phyloP scores from a whole-genome alignment of 108 stramenopile genomes.

The Skeletonema menzelii region DNA sequence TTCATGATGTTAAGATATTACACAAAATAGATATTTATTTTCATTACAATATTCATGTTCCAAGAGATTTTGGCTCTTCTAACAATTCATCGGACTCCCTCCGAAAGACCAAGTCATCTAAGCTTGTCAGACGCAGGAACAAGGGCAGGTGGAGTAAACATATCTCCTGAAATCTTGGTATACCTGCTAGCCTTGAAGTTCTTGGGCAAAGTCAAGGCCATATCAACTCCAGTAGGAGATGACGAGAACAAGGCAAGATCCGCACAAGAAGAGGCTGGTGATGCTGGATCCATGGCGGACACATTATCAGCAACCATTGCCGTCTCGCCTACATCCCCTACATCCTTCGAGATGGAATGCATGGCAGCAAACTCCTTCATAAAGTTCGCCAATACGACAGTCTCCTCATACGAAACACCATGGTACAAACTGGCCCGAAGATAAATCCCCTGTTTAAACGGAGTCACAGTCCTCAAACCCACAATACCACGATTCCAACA shows the following conservation, averaged over 20 bases:
- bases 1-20: too few relatives aligned
- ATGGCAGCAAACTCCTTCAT: conserved; percentile 34
- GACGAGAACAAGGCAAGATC: not conserved
- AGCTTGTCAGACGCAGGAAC: not conserved
- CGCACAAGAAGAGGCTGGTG: not conserved
- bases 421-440: conserved; percentile 50
- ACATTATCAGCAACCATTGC: not conserved
- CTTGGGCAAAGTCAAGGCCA: conserved; percentile 15
- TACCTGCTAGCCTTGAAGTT: conserved; percentile 10
- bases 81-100: not conserved
- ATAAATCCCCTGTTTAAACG: conserved; percentile 33
- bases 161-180: conserved; percentile 2
- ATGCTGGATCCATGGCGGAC: not conserved
- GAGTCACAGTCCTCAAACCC: conserved; percentile 41
- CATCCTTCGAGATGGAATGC: not conserved
- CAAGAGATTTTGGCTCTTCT: not conserved
- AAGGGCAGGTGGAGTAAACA: conserved; percentile 19
- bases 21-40: too few relatives aligned
- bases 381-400: conserved; percentile 13
- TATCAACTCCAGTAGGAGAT: conserved; percentile 7
- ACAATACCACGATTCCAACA: conserved; percentile 44
- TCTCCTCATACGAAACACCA: conserved; percentile 40
- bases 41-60: not conserved
- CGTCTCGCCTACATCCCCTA: not conserved
- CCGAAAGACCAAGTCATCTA: conserved; percentile 1